Conservation (phyloP, 1,139 yeast species). For the Debaryomyces udenii region DNA sequence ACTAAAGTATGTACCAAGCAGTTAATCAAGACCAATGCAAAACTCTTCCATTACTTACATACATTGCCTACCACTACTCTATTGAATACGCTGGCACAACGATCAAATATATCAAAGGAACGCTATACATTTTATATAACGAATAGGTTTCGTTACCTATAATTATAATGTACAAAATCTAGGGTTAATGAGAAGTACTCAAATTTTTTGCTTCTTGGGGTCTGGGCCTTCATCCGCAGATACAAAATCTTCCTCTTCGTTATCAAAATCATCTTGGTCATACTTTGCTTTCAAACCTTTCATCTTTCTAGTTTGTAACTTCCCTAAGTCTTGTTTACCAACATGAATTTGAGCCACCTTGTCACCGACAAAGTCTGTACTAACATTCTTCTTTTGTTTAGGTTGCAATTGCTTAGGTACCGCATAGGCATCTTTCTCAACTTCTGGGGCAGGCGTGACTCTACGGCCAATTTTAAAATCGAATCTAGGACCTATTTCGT, state of each 20-base stretch:
- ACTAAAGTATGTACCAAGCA: too few relatives aligned
- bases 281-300: constrained; percentile 90
- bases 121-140: background rate
- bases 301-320: constrained; percentile 96
- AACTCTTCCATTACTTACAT: too few relatives aligned
- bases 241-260: constrained; percentile 41
- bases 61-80: background rate
- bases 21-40: too few relatives aligned
- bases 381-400: constrained; percentile 86
- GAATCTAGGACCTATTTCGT: constrained; percentile 94
- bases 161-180: constrained; percentile 8
- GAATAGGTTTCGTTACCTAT: constrained; percentile 1
- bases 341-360: constrained; percentile 95
- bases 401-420: constrained; percentile 82
- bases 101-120: background rate
- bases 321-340: constrained; percentile 90
- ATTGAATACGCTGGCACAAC: background rate
- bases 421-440: constrained; percentile 86
- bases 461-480: constrained; percentile 92
- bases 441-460: constrained; percentile 81
- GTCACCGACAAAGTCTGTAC: constrained; percentile 90
- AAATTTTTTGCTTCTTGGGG: constrained; percentile 38
- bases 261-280: constrained; percentile 68
- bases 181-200: constrained; percentile 4
- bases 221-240: constrained; percentile 43